phyloP scores from a whole-genome alignment of 2,329 filamentous ascomycete species.

The Rhynchosporium graminicola region DNA sequence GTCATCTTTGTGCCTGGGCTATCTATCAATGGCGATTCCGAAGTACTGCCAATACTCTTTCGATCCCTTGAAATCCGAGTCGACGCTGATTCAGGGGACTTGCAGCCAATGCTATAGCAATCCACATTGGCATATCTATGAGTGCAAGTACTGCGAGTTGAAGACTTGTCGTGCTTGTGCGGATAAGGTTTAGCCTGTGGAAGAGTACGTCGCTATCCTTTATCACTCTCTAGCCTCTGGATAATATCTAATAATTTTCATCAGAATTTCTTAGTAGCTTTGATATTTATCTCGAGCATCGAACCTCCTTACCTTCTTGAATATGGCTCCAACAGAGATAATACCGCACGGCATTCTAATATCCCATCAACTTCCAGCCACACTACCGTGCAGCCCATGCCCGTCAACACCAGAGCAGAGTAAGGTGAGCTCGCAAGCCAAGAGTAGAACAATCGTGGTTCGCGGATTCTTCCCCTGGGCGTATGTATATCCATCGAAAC shows the following conservation, averaged over 20 bases:
- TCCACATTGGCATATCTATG: conserved; percentile 67
- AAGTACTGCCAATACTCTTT: conserved; percentile 62
- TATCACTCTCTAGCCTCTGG: conserved; percentile 11
- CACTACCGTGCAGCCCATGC: not conserved
- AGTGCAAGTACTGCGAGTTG: conserved; percentile 68
- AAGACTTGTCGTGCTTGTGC: conserved; percentile 61
- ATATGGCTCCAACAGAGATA: conserved; percentile 5
- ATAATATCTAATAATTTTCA: conserved; percentile 12
- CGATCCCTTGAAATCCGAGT: conserved; percentile 67
- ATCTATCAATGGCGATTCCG: conserved; percentile 51
- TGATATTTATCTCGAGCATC: conserved; percentile 9
- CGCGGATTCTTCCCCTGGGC: conserved; percentile 91
- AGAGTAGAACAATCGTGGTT: conserved; percentile 62
- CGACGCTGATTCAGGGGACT: conserved; percentile 63
- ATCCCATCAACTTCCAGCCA: not conserved
- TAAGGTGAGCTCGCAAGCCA: not conserved
- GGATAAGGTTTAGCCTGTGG: conserved; percentile 33
- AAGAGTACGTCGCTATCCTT: conserved; percentile 14
- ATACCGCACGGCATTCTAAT: not conserved
- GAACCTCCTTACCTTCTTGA: conserved; percentile 4
- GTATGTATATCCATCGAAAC: conserved; percentile 61
- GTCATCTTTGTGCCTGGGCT: conserved; percentile 5
- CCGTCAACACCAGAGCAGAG: not conserved
- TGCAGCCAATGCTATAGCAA: conserved; percentile 65
- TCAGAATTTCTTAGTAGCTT: not conserved